Base-by-base conservation (phyloP, 2,329 filamentous ascomycete genomes). In the Leptographium procerum region DNA sequence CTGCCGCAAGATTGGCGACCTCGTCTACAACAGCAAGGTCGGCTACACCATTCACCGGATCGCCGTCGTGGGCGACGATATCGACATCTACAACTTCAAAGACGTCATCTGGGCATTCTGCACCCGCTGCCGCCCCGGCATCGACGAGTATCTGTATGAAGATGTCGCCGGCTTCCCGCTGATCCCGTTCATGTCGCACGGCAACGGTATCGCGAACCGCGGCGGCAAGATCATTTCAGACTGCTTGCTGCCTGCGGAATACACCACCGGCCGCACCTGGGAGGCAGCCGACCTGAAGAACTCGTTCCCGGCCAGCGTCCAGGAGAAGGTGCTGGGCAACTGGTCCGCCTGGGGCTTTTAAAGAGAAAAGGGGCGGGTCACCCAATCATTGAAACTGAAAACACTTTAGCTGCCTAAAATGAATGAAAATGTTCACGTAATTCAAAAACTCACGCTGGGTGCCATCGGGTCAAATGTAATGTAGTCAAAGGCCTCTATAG, bases 51-150 rank as follows among this genome's bases (percentile, higher is more conserved):
- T 78, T 52, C 73, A 79, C 57, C 70, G 74, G 0, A 58, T 79
- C 8, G 61, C 78, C 0, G 62, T 80, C 0, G 71, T 77, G 0
- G 77, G 77, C 1, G 74, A 77, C 1, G 77, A 80, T 56, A 75
- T 80, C 56, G 75, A 80, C 54, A 67, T 75, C 0, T 76, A 75
- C 60, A 62, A 75, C 53, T 67, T 67, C 55, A 73, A 73, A 52
- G 74, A 79, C 34, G 72, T 80, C 8, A 73, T 77, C 56, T 80
- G 73, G 73, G 77, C 77, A 0, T 78, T 75, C 59, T 68, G 66
- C 16, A 79, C 77, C 0, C 69, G 76, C 0, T 80, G 77, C 59
- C 69, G 76, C 0, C 76, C 75, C 0, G 67, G 66, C 0, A 62
- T 65, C 3, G 75, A 78, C 50, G 76, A 79, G 62, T 69, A 66